Conservation (phyloP, 2,329 filamentous ascomycete species). For the Exserohilum rostratum region DNA sequence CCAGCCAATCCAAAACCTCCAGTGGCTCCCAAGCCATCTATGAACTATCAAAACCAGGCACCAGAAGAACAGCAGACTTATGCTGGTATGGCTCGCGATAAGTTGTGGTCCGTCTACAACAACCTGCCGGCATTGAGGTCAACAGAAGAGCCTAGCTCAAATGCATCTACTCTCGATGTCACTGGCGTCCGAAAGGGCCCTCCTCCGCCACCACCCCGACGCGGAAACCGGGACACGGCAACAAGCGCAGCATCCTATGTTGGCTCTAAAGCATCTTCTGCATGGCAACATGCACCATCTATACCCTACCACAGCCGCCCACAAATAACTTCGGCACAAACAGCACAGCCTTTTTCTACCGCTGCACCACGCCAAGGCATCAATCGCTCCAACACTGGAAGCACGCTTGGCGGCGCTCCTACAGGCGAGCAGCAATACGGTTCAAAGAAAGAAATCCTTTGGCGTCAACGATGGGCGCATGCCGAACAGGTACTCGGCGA, state of each 20-base stretch:
- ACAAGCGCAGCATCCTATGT: constrained; percentile 48
- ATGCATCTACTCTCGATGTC: constrained; percentile 17
- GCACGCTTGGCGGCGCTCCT: constrained; percentile 29
- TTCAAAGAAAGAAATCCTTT: constrained; percentile 75
- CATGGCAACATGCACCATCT: constrained; percentile 44
- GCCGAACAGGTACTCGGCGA: constrained; percentile 69
- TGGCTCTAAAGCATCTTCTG: constrained; percentile 43
- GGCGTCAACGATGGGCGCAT: constrained; percentile 69
- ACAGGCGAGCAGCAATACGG: constrained; percentile 33
- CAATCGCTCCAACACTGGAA: constrained; percentile 34
- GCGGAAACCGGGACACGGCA: constrained; percentile 46
- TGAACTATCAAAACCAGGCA: constrained; percentile 24
- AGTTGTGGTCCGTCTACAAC: constrained; percentile 49
- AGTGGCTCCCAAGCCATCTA: constrained; percentile 31
- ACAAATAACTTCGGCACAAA: constrained; percentile 22
- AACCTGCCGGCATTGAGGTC: constrained; percentile 45
- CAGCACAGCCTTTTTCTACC: constrained; percentile 38
- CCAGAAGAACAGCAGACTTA: constrained; percentile 40
- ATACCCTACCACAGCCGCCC: constrained; percentile 36
- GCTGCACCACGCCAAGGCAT: constrained; percentile 25
- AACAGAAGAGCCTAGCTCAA: constrained; percentile 19
- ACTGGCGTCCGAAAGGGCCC: constrained; percentile 27
- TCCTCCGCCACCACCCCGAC: constrained; percentile 46
- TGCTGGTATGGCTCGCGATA: constrained; percentile 47
- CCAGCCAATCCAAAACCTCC: constrained; percentile 43